These are phyloP conservation scores for Phaseolus coccineus DNA, from an alignment of 331 rosid species.

Conservation along the genomic window DNA sequence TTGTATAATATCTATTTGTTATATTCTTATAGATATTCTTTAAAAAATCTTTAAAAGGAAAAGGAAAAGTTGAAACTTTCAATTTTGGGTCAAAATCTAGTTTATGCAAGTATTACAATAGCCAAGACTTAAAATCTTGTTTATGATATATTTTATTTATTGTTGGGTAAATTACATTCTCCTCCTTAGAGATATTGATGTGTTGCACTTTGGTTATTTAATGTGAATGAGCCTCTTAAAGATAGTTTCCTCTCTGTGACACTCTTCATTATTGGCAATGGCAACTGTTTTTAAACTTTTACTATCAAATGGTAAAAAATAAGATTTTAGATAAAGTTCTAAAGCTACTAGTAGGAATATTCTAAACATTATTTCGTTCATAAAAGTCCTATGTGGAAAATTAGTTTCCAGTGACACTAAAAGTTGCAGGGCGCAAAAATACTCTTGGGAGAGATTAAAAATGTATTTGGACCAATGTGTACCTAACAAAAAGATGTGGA, in stretches of 20 bases:
- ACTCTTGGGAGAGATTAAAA: neutral
- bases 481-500: neutral
- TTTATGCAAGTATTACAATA: slow-evolving; percentile 7
- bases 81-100: slow-evolving; percentile 27
- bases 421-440: slow-evolving; percentile 5
- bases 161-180: neutral
- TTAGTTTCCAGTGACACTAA: neutral
- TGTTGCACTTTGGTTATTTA: neutral
- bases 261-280: neutral
- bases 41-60: slow-evolving; percentile 37
- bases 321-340: neutral
- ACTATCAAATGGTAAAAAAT: neutral
- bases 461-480: neutral
- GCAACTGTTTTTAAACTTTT: neutral
- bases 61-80: slow-evolving; percentile 28
- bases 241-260: neutral
- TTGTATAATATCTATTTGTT: neutral
- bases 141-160: slow-evolving; percentile 31
- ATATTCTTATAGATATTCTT: slow-evolving; percentile 26
- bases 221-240: neutral
- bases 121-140: slow-evolving; percentile 11
- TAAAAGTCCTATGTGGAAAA: neutral
- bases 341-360: neutral
- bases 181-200: neutral
- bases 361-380: neutral